These are phyloP conservation scores for Boletus fagicola DNA, from an alignment of 768 basidiomycete genomes.

Conservation along the genomic window DNA sequence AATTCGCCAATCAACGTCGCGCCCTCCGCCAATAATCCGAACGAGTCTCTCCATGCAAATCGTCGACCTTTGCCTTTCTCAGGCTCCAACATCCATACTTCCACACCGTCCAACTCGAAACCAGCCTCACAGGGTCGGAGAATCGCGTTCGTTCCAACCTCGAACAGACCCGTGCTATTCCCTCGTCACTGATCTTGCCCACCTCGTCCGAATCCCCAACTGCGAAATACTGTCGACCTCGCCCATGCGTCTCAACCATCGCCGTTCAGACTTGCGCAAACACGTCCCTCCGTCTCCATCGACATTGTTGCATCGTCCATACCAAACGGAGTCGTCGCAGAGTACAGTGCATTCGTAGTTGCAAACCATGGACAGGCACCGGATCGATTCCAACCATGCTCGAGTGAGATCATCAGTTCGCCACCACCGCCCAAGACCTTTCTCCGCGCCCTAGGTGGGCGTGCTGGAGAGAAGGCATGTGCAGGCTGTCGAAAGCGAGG, in stretches of 20 bases:
- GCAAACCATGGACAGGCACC: not conserved
- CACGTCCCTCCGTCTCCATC: too few species aligned
- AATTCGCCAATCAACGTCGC: too few species aligned
- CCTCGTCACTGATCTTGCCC: too few species aligned
- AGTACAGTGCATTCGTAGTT: not conserved
- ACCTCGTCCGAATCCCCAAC: not conserved
- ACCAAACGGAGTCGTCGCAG: not conserved
- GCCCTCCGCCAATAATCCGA: not conserved
- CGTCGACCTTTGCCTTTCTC: too few species aligned
- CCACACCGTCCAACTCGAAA: not conserved
- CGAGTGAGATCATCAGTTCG: not conserved
- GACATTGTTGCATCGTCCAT: too few species aligned
- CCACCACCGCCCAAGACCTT: constrained; percentile 9
- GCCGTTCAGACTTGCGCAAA: not conserved
- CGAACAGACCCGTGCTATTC: too few species aligned
- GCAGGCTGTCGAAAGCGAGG: not conserved
- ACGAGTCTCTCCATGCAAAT: too few species aligned
- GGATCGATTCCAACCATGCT: not conserved
- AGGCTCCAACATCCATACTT: too few species aligned
- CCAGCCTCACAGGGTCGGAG: not conserved
- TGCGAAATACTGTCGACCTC: not conserved
- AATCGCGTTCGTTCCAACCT: not conserved
- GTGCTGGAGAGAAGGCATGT: constrained; percentile 14
- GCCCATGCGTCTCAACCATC: not conserved
- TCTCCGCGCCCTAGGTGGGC: constrained; percentile 20